A percentile compares a stretch with the other conserved stretches of the same genome.
Evolutionary conservation across 1,284 basidiomycete genomes (phyloP).

Genomic region (Golubevia pallescens): DNA sequence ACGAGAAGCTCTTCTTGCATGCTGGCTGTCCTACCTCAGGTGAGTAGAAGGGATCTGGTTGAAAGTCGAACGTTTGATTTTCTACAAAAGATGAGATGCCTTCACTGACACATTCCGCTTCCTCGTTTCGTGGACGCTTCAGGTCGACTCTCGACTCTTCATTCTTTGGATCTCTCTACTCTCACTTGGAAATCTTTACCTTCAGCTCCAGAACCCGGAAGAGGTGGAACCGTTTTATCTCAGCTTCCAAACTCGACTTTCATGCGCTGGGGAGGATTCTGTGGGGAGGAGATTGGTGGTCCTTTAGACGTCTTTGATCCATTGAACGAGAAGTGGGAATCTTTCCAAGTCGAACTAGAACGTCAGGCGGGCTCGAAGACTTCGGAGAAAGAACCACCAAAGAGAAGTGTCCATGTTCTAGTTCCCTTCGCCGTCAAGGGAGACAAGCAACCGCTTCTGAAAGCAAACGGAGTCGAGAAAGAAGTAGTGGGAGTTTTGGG

Average conservation of each 20-base stretch:
- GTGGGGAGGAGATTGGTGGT: slow-evolving; percentile 61
- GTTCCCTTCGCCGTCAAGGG: slow-evolving; percentile 2
- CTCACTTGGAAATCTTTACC: slow-evolving; percentile 63
- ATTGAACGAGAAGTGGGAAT: slow-evolving; percentile 5
- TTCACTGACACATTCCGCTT: slow-evolving; percentile 1
- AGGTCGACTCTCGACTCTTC: slow-evolving; percentile 64
- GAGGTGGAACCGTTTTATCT: slow-evolving; percentile 65
- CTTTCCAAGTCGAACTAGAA: slow-evolving; percentile 6
- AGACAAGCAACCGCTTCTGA: slow-evolving; percentile 33
- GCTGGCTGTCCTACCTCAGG: slow-evolving; percentile 66
- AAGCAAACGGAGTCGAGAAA: slow-evolving; percentile 7
- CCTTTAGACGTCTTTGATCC: slow-evolving; percentile 56
- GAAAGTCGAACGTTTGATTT: neutral
- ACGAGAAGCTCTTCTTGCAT: slow-evolving; percentile 66
- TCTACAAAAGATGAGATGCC: neutral
- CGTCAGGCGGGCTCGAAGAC: slow-evolving; percentile 6
- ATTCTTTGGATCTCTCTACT: slow-evolving; percentile 64
- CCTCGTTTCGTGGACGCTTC: too few species aligned
- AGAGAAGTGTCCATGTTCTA: slow-evolving; percentile 17
- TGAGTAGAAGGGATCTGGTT: neutral
- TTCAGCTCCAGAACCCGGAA: slow-evolving; percentile 65
- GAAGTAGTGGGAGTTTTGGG: slow-evolving; percentile 53
- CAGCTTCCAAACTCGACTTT: slow-evolving; percentile 6
- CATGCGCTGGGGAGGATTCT: slow-evolving; percentile 57
- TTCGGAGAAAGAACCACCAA: slow-evolving; percentile 9